phyloP scores from a whole-genome alignment of 106 monocot species.

The Dendrobium chrysotoxum region DNA sequence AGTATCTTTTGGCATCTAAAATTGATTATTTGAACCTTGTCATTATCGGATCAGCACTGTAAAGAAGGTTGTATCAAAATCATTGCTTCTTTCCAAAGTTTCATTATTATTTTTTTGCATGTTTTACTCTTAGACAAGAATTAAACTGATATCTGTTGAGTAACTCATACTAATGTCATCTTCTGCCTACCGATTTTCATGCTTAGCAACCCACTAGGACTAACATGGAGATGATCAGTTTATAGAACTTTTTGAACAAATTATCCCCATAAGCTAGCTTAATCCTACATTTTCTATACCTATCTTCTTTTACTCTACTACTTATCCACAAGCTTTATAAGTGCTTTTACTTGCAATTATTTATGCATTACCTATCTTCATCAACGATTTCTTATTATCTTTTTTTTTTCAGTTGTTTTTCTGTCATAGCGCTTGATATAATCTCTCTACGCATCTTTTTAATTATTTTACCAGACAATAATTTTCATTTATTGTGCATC shows the following conservation, averaged over 20 bases:
- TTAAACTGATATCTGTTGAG: background rate
- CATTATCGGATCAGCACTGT: background rate
- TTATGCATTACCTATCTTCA: background rate
- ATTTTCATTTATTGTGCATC: background rate
- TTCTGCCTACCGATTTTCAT: background rate
- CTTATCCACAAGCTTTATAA: background rate
- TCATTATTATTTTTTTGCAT: background rate
- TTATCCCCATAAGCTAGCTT: background rate
- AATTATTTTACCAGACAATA: background rate
- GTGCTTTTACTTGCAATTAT: background rate
- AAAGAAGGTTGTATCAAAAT: background rate
- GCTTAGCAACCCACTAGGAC: too few relatives aligned
- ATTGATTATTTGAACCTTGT: background rate
- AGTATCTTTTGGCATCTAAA: background rate
- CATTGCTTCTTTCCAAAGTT: background rate
- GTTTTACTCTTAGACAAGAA: background rate
- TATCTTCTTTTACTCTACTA: background rate
- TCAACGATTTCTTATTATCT: background rate
- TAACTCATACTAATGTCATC: background rate
- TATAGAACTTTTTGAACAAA: background rate
- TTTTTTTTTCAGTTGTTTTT: background rate
- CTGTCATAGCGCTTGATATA: background rate
- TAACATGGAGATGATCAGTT: background rate
- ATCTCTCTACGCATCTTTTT: background rate
- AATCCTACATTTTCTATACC: background rate